These are phyloP conservation scores for Talaromyces trachyspermus DNA, from an alignment of 495 filamentous ascomycete genomes.

Conservation along the genomic window DNA sequence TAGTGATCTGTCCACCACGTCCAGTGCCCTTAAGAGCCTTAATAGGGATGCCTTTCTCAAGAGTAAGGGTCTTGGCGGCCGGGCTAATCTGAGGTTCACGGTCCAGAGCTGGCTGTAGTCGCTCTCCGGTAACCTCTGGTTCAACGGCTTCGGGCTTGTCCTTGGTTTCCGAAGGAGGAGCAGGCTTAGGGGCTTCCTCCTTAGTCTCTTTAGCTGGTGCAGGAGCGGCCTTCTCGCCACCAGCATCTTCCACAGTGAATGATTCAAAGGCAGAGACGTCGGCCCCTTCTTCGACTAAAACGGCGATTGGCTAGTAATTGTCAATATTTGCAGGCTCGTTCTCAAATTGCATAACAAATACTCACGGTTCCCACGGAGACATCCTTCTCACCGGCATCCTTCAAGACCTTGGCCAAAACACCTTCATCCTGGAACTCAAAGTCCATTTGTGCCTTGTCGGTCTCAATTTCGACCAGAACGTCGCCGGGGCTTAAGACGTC, in stretches of 20 bases:
- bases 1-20: constrained; percentile 78
- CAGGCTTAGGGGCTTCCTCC: constrained; percentile 50
- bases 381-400: constrained; percentile 90
- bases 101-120: constrained; percentile 74
- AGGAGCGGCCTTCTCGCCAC: constrained; percentile 64
- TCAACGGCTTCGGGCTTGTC: constrained; percentile 55
- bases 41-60: constrained; percentile 77
- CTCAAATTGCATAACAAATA: constrained; percentile 14
- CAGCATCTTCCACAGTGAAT: constrained; percentile 85
- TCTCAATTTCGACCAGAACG: constrained; percentile 99
- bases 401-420: constrained; percentile 89
- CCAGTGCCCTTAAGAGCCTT: constrained; percentile 82
- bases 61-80: constrained; percentile 70
- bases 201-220: constrained; percentile 42
- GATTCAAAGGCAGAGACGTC: constrained; percentile 81
- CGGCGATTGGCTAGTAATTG: constrained; percentile 74
- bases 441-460: constrained; percentile 99
- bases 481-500: constrained; percentile 85
- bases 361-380: constrained; percentile 90
- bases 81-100: constrained; percentile 66
- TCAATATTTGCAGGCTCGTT: constrained; percentile 20
- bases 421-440: constrained; percentile 99
- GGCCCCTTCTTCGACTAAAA: constrained; percentile 84
- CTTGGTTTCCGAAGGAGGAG: constrained; percentile 45
- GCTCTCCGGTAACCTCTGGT: constrained; percentile 65